Evolutionary conservation across 257 asterid genomes (phyloP), one percentile per base, ranked within the genome.

Genomic region (Capsicum baccatum): DNA sequence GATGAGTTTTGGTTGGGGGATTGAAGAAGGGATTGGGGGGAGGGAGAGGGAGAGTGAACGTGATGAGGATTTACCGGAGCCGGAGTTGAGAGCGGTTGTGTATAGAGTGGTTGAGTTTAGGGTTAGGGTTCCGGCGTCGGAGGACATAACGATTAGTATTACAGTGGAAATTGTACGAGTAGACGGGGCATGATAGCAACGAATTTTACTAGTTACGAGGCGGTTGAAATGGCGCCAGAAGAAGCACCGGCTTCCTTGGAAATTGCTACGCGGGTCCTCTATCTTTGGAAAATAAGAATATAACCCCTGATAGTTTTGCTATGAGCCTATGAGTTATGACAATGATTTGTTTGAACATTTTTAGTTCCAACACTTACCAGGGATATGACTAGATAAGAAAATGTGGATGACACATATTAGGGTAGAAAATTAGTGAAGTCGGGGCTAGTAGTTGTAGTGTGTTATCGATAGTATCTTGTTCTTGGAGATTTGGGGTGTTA

Each of bases 1-100:
- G 80, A 96, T 94, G 86, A 91, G 93, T 90, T 94, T 94, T 54
- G 93, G 89, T 67, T 86, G 87, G 47, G 98, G 97, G 79, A 91
- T 58, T 78, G 92, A 74, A 62, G 94, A 82, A 4, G 92, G 92
- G 50, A 89, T 82, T 47, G 93, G 87, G 79, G 82, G 79, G 39
- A 2, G 80, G 33, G 83, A 80, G 13, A 89, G 89, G 37, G 89
- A 80, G 9, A 82, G 37, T 52, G 81, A 26, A 76, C 21, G 26
- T 76, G 81, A 52, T 33, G 81, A 76, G 19, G 63, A 76, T 89
- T 88, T 80, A 79, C 91, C 10, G 90, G 89, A 78, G 85, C 90
- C 68, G 85, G 97, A 90, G 86, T 91, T 79, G 90, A 91, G 93
- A 64, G 85, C 88, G 50, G 90, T 84, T 87, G 91, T 80, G 88